These are phyloP conservation scores for Apophysomyces sp. DNA, from an alignment of 371 early-diverging fungal species.

Conservation along the genomic window DNA sequence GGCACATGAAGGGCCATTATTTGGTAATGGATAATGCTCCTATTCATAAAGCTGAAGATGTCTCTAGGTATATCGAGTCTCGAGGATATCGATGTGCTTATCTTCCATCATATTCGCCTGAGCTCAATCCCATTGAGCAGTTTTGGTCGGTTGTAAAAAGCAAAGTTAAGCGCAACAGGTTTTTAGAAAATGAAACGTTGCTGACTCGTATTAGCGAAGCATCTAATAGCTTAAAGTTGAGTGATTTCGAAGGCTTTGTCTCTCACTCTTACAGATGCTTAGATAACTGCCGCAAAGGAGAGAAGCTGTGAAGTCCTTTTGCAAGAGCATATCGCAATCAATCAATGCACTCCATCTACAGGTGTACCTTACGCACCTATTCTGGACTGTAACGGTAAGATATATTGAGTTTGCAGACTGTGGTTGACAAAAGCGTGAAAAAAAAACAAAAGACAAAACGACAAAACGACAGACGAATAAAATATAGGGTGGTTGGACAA, in stretches of 20 bases:
- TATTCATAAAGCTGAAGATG: too few relatives aligned
- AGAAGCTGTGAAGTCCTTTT: not conserved
- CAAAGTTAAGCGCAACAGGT: not conserved
- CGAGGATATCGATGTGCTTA: too few relatives aligned
- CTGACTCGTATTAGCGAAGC: not conserved
- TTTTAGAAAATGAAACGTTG: not conserved
- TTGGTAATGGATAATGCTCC: too few relatives aligned
- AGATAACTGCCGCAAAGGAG: conserved; percentile 1
- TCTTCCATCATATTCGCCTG: not conserved
- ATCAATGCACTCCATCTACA: conserved; percentile 1
- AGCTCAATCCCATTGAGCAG: not conserved
- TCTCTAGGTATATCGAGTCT: too few relatives aligned
- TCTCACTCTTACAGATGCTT: conserved; percentile 2
- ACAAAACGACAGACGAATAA: not conserved
- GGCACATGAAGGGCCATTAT: too few relatives aligned
- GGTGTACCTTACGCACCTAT: conserved; percentile 2
- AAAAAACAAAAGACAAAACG: not conserved
- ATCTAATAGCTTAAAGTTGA: conserved; percentile 1
- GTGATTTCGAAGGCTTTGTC: not conserved
- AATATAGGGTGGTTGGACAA: conserved; percentile 1
- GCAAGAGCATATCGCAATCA: not conserved
- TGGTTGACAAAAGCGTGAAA: not conserved
- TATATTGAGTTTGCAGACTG: not conserved
- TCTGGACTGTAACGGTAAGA: conserved; percentile 2
- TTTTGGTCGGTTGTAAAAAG: not conserved